Evolutionary conservation across 2,329 filamentous ascomycete genomes (phyloP), one percentile per base, ranked within the genome.

Genomic region (Chaetothyriales sp.): DNA sequence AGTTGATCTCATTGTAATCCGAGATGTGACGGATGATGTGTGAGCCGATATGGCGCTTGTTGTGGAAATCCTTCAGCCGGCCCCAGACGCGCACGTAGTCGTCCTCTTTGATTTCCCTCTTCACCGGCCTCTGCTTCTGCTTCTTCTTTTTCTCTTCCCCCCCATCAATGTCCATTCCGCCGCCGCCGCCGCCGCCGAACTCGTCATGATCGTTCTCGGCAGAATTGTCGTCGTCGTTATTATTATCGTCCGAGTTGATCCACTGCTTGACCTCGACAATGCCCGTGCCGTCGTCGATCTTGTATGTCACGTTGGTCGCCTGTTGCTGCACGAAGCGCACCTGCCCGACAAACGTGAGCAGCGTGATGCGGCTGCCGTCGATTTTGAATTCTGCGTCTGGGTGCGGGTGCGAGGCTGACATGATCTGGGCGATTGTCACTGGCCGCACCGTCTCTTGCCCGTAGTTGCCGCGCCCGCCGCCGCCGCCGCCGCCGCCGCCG

Each of bases 201-300:
- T 76, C 76, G 63, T 80, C 60, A 28, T 55, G 68, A 62, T 67
- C 58, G 54, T 68, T 63, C 62, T 80, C 78, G 58, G 75, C 32
- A 2, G 67, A 65, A 42, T 67, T 64, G 36, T 75, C 73, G 15
- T 15, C 32, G 51, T 68, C 67, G 63, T 75, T 76, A 63, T 80
- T 59, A 28, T 54, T 68, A 62, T 67, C 58, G 54, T 68, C 63
- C 62, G 75, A 69, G 68, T 90, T 83, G 51, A 85, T 75, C 84
- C 85, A 94, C 66, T 84, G 81, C 72, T 92, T 93, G 59, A 87
- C 89, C 68, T 98, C 93, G 61, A 95, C 83, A 55, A 81, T 76
- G 53, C 87, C 89, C 1, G 93, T 98, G 65, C 92, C 92, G 68
- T 98, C 92, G 69, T 98, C 92, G 61, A 98, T 73, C 62, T 83